phyloP scores from a whole-genome alignment of 2,329 filamentous ascomycete species.

The Rutstroemia sp. region DNA sequence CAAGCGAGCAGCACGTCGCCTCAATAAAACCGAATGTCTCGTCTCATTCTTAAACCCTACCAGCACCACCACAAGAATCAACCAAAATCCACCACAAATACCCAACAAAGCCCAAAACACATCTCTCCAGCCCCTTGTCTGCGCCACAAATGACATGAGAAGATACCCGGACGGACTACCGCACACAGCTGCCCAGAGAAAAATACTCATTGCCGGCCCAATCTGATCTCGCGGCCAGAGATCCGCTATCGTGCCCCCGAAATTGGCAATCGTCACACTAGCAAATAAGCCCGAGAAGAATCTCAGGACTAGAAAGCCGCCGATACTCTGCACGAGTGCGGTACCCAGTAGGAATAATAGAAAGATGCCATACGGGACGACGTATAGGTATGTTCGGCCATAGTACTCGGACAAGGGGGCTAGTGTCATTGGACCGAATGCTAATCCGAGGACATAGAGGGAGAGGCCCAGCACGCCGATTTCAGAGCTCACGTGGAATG shows the following conservation, averaged over 20 bases:
- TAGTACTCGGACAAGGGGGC: slow-evolving; percentile 35
- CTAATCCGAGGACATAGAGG: slow-evolving; percentile 40
- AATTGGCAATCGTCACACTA: slow-evolving; percentile 32
- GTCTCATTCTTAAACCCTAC: slow-evolving; percentile 8
- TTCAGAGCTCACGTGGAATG: slow-evolving; percentile 34
- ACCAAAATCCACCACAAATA: slow-evolving; percentile 13
- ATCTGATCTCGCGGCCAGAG: slow-evolving; percentile 18
- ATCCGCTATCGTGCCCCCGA: slow-evolving; percentile 31
- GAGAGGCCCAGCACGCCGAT: slow-evolving; percentile 38
- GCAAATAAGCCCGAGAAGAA: slow-evolving; percentile 39
- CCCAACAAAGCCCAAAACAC: slow-evolving; percentile 16
- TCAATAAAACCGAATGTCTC: slow-evolving; percentile 9
- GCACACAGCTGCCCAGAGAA: slow-evolving; percentile 38
- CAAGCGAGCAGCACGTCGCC: not conserved
- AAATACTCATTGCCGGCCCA: slow-evolving; percentile 32
- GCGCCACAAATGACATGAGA: slow-evolving; percentile 13
- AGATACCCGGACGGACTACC: slow-evolving; percentile 32
- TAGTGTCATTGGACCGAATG: slow-evolving; percentile 31
- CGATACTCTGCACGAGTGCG: slow-evolving; percentile 35
- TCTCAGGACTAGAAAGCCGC: slow-evolving; percentile 35
- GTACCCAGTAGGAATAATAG: slow-evolving; percentile 37
- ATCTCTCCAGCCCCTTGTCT: slow-evolving; percentile 6
- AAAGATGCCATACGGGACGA: slow-evolving; percentile 44
- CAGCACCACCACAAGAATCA: slow-evolving; percentile 7
- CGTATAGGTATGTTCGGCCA: slow-evolving; percentile 37